These are phyloP conservation scores for Cadophora sp. DNA, from an alignment of 2,329 filamentous ascomycete species.

Conservation along the genomic window DNA sequence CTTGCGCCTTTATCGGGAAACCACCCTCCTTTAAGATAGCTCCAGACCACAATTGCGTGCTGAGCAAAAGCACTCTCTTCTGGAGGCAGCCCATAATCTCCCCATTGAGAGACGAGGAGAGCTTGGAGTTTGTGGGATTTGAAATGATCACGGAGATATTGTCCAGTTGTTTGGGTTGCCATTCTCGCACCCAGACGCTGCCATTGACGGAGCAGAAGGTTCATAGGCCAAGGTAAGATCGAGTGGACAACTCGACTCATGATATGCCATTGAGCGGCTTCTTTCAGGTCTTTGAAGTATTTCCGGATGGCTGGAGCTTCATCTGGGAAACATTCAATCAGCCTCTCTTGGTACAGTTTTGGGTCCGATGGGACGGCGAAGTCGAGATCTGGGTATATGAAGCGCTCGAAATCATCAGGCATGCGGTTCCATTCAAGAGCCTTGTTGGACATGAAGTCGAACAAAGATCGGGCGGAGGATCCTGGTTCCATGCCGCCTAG, in stretches of 20 bases:
- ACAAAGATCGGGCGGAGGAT: neutral
- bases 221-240: neutral
- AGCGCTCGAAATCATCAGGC: constrained; percentile 16
- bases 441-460: neutral
- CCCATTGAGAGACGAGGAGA: neutral
- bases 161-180: neutral
- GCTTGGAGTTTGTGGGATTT: neutral
- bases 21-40: constrained; percentile 3
- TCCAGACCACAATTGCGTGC: neutral
- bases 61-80: constrained; percentile 1
- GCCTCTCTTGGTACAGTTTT: neutral
- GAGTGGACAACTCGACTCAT: neutral
- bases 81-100: constrained; percentile 1
- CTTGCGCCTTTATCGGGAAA: neutral
- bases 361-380: constrained; percentile 12
- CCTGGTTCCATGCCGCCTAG: constrained; percentile 1
- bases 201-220: neutral
- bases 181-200: neutral
- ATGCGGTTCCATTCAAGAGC: constrained; percentile 12
- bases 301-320: neutral
- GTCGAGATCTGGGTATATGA: constrained; percentile 8
- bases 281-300: neutral
- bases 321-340: neutral
- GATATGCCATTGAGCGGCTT: neutral
- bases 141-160: neutral